phyloP scores from a whole-genome alignment of 495 filamentous ascomycete genomes.

The Penicillium lagena region DNA sequence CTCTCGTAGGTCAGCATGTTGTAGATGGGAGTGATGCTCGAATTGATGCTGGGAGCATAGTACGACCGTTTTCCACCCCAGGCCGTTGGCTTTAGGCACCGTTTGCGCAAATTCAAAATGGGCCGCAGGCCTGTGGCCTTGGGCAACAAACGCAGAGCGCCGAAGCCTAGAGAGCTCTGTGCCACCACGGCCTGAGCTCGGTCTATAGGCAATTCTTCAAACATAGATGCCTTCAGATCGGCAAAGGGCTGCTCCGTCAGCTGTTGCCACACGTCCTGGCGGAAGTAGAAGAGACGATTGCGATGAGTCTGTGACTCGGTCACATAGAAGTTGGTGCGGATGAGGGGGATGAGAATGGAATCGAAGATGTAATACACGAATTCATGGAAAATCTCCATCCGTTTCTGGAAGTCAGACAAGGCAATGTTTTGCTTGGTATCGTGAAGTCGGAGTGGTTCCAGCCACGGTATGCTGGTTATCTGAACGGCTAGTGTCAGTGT shows the following conservation, averaged over 20 bases:
- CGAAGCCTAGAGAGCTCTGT: slow-evolving; percentile 61
- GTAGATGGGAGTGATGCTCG: slow-evolving; percentile 66
- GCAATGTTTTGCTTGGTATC: slow-evolving; percentile 47
- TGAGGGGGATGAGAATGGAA: slow-evolving; percentile 79
- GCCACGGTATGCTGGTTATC: slow-evolving; percentile 67
- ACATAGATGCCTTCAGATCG: slow-evolving; percentile 64
- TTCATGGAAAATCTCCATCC: slow-evolving; percentile 72
- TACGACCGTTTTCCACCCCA: slow-evolving; percentile 38
- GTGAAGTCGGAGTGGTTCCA: slow-evolving; percentile 43
- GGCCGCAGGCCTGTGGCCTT: slow-evolving; percentile 67
- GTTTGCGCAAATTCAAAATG: slow-evolving; percentile 77
- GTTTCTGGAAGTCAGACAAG: slow-evolving; percentile 66
- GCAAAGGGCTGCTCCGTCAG: slow-evolving; percentile 68
- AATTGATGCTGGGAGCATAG: slow-evolving; percentile 75
- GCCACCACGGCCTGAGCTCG: slow-evolving; percentile 53
- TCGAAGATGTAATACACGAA: slow-evolving; percentile 91
- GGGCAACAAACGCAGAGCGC: slow-evolving; percentile 74
- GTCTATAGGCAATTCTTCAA: slow-evolving; percentile 65
- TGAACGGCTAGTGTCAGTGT: slow-evolving; percentile 21
- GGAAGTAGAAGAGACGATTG: slow-evolving; percentile 86
- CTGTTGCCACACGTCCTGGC: slow-evolving; percentile 83
- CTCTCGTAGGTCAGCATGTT: slow-evolving; percentile 75
- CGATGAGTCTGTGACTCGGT: slow-evolving; percentile 80
- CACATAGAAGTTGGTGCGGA: slow-evolving; percentile 85
- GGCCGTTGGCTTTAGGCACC: slow-evolving; percentile 35